Evolutionary conservation across 257 asterid genomes (phyloP).

Genomic region (Capsicum chinense): DNA sequence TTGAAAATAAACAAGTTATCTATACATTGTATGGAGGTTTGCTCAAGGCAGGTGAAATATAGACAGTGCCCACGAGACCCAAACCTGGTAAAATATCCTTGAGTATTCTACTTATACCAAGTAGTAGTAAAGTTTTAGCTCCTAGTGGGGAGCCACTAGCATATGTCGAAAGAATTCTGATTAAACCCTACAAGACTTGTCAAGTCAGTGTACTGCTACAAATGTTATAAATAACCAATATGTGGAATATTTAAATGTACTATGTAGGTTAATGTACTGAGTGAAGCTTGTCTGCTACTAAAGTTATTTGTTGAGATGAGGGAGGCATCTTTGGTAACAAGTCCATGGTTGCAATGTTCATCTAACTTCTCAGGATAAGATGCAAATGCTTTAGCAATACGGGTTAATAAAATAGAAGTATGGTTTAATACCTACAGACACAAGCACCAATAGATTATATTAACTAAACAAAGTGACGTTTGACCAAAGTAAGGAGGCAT

Average conservation of each 20-base stretch:
- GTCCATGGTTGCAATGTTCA: conserved; percentile 93
- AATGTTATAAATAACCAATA: not conserved
- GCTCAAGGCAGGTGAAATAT: conserved; percentile 89
- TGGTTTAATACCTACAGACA: conserved; percentile 78
- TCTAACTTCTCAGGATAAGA: conserved; percentile 97
- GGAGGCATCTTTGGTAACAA: conserved; percentile 88
- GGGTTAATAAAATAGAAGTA: conserved; percentile 94
- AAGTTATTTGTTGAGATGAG: conserved; percentile 81
- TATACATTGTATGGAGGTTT: conserved; percentile 96
- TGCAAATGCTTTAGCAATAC: conserved; percentile 97
- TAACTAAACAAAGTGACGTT: conserved; percentile 22
- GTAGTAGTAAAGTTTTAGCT: conserved; percentile 79
- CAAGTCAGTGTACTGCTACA: conserved; percentile 40
- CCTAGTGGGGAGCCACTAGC: conserved; percentile 95
- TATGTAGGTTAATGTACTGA: conserved; percentile 90
- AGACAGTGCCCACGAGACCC: conserved; percentile 72
- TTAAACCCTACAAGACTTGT: conserved; percentile 73
- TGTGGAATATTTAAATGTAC: conserved; percentile 45
- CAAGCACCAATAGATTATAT: conserved; percentile 22
- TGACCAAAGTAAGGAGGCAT: not conserved
- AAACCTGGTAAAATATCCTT: conserved; percentile 92
- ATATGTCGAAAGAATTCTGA: conserved; percentile 87
- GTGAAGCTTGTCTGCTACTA: conserved; percentile 94
- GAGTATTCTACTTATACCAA: conserved; percentile 92
- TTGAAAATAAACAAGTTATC: not conserved